phyloP scores from a whole-genome alignment of 78 protist species.

The Goniomonas avonlea region DNA sequence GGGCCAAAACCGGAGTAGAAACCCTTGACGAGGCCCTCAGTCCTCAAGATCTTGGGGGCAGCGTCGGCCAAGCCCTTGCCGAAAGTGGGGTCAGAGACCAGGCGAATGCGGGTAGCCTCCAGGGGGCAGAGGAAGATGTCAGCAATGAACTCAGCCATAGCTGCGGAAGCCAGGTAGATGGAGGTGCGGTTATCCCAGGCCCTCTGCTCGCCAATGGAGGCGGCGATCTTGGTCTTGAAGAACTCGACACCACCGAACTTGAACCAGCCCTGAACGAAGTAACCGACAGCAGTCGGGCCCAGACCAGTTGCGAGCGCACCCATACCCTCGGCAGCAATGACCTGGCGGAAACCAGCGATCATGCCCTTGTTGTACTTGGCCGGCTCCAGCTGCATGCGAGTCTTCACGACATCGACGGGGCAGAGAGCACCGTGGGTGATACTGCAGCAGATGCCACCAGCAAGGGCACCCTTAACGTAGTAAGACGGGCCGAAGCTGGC shows the following conservation, averaged over 20 bases:
- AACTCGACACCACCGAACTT: conserved; percentile 48
- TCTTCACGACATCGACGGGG: conserved; percentile 67
- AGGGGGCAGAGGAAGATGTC: conserved; percentile 50
- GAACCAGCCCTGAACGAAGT: conserved; percentile 55
- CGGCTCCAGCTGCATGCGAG: conserved; percentile 50
- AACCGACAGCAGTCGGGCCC: conserved; percentile 34
- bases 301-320: conserved; percentile 42
- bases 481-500: no score
- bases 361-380: conserved; percentile 32
- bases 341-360: conserved; percentile 30
- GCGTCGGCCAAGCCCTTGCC: background rate
- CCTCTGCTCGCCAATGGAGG: conserved; percentile 5
- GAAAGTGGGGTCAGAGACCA: background rate
- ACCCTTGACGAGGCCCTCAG: conserved; percentile 18
- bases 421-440: conserved; percentile 53
- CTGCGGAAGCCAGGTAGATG: conserved; percentile 42
- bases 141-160: conserved; percentile 46
- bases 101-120: conserved; percentile 34
- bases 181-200: conserved; percentile 1
- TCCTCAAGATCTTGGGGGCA: background rate
- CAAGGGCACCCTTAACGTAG: conserved; percentile 37
- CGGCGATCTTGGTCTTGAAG: conserved; percentile 39
- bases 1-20: conserved; percentile 49
- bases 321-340: conserved; percentile 24
- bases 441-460: conserved; percentile 58